Evolutionary conservation across 768 basidiomycete species (phyloP).

Genomic region (Clitopilus passeckerianus): DNA sequence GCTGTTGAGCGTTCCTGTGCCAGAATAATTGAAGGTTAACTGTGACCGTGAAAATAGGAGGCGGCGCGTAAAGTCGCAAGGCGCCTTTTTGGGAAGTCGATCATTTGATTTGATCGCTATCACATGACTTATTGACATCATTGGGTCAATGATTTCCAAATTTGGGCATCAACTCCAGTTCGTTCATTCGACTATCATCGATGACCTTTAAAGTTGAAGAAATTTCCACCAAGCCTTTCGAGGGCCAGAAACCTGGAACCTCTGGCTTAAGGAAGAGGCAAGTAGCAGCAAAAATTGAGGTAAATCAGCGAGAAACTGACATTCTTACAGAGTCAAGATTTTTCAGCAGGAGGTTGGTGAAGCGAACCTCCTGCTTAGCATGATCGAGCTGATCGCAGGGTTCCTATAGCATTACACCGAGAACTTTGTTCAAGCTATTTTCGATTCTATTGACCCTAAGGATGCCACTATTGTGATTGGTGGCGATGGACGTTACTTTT

Average conservation of each 20-base stretch:
- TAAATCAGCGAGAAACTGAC: constrained; percentile 14
- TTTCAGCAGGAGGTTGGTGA: constrained; percentile 88
- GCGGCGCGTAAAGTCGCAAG: not conserved
- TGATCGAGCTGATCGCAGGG: constrained; percentile 2
- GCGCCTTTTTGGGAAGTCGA: not conserved
- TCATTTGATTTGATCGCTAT: not conserved
- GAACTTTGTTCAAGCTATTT: constrained; percentile 95
- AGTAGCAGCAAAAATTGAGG: constrained; percentile 13
- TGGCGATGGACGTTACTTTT: constrained; percentile 95
- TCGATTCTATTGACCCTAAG: constrained; percentile 80
- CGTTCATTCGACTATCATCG: constrained; percentile 7
- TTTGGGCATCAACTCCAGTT: constrained; percentile 1
- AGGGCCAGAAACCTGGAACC: constrained; percentile 96
- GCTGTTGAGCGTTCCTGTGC: no score
- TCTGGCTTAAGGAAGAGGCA: constrained; percentile 96
- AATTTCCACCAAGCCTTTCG: constrained; percentile 79
- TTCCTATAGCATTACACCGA: constrained; percentile 87
- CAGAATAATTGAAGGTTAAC: no score
- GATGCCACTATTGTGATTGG: constrained; percentile 90
- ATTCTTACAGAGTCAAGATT: constrained; percentile 75
- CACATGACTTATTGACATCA: not conserved
- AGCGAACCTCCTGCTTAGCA: constrained; percentile 7
- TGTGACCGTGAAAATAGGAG: no score
- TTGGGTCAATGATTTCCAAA: not conserved
- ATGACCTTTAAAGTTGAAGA: constrained; percentile 57